Percentiles rank a stretch among this genome's conserved stretches.
phyloP scores from a whole-genome alignment of 177 flowering plant genomes.

The Vitis hybrid region DNA sequence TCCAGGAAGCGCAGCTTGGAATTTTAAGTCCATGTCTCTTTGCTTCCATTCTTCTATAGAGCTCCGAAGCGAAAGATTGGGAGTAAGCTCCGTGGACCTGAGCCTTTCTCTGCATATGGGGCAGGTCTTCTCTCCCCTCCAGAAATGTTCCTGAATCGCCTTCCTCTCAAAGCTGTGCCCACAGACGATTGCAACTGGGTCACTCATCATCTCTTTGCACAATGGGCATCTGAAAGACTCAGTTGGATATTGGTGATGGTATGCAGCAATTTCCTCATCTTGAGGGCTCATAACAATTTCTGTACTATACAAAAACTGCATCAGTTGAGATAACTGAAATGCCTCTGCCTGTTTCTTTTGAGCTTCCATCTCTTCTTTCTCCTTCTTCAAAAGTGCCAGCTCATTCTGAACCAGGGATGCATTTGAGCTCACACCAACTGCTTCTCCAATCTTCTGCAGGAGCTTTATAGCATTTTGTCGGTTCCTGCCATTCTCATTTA shows the following conservation, averaged over 20 bases:
- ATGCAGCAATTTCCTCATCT: constrained; percentile 10
- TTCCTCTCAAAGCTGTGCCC: constrained; percentile 48
- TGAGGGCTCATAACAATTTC: constrained; percentile 19
- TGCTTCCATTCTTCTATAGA: constrained; percentile 40
- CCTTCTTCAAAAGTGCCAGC: constrained; percentile 28
- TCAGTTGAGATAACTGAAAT: constrained; percentile 39
- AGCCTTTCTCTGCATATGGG: constrained; percentile 38
- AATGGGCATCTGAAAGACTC: constrained; percentile 30
- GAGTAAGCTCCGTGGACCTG: constrained; percentile 22
- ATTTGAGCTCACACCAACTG: constrained; percentile 26
- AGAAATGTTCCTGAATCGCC: constrained; percentile 34
- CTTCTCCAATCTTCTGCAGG: constrained; percentile 35
- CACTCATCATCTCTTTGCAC: constrained; percentile 28
- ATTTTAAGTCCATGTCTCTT: constrained; percentile 30
- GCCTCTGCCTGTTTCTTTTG: constrained; percentile 42
- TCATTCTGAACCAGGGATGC: constrained; percentile 23
- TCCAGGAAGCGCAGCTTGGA: constrained; percentile 23
- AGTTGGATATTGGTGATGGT: constrained; percentile 15
- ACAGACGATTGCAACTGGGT: constrained; percentile 37
- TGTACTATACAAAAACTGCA: constrained; percentile 30
- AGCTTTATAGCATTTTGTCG: constrained; percentile 21
- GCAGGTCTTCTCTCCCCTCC: constrained; percentile 26
- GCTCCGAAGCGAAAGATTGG: constrained; percentile 29
- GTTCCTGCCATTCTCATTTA: constrained; percentile 13
- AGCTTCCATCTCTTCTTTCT: constrained; percentile 38